Evolutionary conservation across 768 basidiomycete genomes (phyloP).

Genomic region (Boletus patriciae): DNA sequence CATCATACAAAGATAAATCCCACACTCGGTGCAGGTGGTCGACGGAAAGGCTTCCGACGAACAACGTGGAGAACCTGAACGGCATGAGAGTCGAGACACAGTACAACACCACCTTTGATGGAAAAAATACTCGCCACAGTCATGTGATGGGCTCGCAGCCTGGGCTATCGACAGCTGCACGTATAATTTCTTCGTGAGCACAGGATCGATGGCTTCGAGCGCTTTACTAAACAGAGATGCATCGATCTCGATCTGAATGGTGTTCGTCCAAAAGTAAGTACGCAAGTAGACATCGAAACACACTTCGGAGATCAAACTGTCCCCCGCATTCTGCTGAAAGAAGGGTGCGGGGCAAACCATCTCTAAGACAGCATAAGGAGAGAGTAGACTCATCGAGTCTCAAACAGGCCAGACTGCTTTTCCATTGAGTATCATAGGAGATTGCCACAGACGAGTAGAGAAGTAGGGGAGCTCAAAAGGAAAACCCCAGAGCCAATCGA

Average conservation of each 20-base stretch:
- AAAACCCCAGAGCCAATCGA: no score
- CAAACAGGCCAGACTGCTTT: no score
- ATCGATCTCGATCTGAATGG: conserved; percentile 73
- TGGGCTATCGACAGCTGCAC: conserved; percentile 60
- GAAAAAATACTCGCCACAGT: conserved; percentile 52
- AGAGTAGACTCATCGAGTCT: no score
- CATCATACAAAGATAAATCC: conserved; percentile 83
- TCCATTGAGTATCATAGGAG: no score
- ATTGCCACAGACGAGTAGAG: no score
- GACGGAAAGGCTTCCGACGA: conserved; percentile 62
- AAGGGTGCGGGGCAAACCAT: no score
- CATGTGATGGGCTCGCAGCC: conserved; percentile 57
- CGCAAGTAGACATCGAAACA: no score
- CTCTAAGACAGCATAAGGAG: no score
- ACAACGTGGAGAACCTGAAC: conserved; percentile 69
- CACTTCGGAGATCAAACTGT: no score
- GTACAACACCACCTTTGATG: background rate
- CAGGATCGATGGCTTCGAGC: conserved; percentile 61
- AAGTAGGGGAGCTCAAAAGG: no score
- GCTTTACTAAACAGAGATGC: conserved; percentile 67
- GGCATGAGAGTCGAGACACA: background rate
- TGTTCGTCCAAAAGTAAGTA: conserved; percentile 63
- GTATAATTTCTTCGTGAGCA: conserved; percentile 65
- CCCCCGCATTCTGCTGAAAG: no score
- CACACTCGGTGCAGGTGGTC: conserved; percentile 73